Evolutionary conservation across 164 flowering plant species (phyloP).

Genomic region (Platanus orientalis): DNA sequence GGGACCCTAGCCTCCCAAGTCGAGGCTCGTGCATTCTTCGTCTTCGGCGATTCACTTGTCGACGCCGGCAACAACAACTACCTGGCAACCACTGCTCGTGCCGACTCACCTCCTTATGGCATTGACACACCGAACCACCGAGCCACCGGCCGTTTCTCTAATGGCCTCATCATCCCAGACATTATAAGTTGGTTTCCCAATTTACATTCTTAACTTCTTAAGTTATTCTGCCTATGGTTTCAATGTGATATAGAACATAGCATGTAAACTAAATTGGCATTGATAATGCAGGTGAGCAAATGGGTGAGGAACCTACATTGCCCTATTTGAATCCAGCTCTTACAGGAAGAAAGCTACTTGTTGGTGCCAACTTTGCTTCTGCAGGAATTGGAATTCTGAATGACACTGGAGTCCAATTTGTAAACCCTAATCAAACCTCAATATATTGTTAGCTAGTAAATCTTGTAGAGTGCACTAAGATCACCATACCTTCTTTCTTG

Average conservation of each 20-base stretch:
- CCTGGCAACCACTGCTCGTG: conserved; percentile 69
- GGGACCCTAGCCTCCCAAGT: background rate
- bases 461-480: too few species aligned
- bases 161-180: conserved; percentile 79
- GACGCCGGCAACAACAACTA: conserved; percentile 80
- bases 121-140: conserved; percentile 61
- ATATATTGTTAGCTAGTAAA: too few species aligned
- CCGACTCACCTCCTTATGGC: conserved; percentile 78
- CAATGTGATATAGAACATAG: background rate
- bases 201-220: background rate
- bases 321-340: conserved; percentile 64
- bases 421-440: conserved; percentile 28
- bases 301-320: conserved; percentile 51
- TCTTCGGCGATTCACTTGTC: conserved; percentile 82
- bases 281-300: conserved; percentile 42
- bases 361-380: conserved; percentile 89
- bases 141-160: conserved; percentile 85
- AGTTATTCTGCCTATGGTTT: background rate
- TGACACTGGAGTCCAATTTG: conserved; percentile 86
- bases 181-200: conserved; percentile 43
- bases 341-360: conserved; percentile 47
- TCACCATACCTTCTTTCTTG: background rate
- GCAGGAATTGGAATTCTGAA: conserved; percentile 86
- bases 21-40: conserved; percentile 66
- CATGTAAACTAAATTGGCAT: background rate